Percentiles rank a stretch among this genome's conserved stretches.
Evolutionary conservation across 305 asterid genomes (phyloP).

Genomic region (Galium porrigens): DNA sequence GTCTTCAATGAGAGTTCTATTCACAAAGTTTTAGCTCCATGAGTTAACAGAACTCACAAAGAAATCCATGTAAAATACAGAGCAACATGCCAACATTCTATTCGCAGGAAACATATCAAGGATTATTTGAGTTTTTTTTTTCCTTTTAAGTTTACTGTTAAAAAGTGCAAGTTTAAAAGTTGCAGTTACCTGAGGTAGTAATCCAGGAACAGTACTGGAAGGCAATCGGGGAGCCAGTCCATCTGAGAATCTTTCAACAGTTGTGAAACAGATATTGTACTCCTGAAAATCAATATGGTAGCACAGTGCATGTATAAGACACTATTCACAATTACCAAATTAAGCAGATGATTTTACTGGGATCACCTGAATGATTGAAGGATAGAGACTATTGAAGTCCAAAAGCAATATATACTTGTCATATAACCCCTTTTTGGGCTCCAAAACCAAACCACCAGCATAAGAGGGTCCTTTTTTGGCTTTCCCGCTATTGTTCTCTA

Average conservation of each 20-base stretch:
- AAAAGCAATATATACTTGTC: constrained; percentile 85
- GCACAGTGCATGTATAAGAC: neutral
- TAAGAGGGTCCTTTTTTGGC: constrained; percentile 76
- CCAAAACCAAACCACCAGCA: constrained; percentile 93
- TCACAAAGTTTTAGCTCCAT: neutral
- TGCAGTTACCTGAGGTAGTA: constrained; percentile 74
- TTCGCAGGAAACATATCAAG: neutral
- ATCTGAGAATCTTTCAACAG: constrained; percentile 68
- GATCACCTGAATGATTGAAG: constrained; percentile 89
- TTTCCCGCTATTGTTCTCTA: constrained; percentile 38
- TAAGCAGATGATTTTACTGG: constrained; percentile 6
- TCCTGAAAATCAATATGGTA: constrained; percentile 41
- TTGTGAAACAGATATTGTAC: constrained; percentile 92
- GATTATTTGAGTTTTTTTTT: neutral
- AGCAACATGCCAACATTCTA: neutral
- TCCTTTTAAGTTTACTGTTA: neutral
- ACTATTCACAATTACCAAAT: neutral
- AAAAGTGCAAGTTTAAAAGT: neutral
- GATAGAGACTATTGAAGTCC: constrained; percentile 99
- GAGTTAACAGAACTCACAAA: neutral
- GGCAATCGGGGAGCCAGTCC: constrained; percentile 56
- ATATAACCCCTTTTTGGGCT: constrained; percentile 90
- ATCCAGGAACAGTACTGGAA: constrained; percentile 55
- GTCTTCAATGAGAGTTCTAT: neutral
- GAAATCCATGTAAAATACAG: neutral